These are phyloP conservation scores for Pleurotus citrinopileatus DNA, from an alignment of 768 basidiomycete species.

Conservation along the genomic window DNA sequence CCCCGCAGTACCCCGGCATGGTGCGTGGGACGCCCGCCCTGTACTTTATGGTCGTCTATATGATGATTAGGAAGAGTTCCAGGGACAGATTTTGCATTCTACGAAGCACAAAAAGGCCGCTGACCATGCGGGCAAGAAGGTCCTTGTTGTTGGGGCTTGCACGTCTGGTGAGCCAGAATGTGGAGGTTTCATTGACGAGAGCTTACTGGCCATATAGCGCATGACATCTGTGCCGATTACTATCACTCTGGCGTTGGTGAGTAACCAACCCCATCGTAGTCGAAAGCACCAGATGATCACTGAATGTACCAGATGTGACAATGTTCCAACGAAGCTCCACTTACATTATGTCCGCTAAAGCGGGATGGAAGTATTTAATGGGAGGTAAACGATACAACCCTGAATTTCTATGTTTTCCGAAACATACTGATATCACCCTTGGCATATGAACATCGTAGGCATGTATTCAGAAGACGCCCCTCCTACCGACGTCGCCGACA, in stretches of 20 bases:
- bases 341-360: conserved; percentile 49
- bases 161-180: conserved; percentile 39
- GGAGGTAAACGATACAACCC: conserved; percentile 20
- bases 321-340: conserved; percentile 50
- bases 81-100: conserved; percentile 63
- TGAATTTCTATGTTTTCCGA: too few species aligned
- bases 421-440: too few species aligned
- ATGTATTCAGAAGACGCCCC: conserved; percentile 48
- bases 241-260: conserved; percentile 40
- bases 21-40: conserved; percentile 18
- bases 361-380: conserved; percentile 30
- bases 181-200: neutral
- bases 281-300: too few species aligned
- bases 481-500: conserved; percentile 48
- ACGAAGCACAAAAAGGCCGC: conserved; percentile 49
- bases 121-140: conserved; percentile 66
- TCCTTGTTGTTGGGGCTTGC: conserved; percentile 65
- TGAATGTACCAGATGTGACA: conserved; percentile 45
- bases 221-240: conserved; percentile 43
- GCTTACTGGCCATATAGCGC: conserved; percentile 24
- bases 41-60: conserved; percentile 30
- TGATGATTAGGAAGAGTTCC: conserved; percentile 48
- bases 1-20: conserved; percentile 44
- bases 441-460: conserved; percentile 23
- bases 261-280: neutral